A percentile compares a stretch with the other conserved stretches of the same genome.
phyloP scores from a whole-genome alignment of 306 rosid genomes.

The Dalbergia cultrata region DNA sequence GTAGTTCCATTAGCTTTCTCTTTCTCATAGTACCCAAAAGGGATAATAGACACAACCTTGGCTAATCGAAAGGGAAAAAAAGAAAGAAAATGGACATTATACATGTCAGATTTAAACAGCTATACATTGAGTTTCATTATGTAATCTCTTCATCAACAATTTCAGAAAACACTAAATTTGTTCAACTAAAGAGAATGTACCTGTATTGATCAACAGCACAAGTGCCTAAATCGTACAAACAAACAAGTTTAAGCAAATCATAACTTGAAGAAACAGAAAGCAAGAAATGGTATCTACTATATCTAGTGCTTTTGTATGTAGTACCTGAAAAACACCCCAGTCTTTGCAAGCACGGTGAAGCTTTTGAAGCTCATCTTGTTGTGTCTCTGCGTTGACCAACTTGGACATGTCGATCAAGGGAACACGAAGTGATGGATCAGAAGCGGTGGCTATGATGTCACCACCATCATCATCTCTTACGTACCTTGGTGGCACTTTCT shows the following conservation, averaged over 20 bases:
- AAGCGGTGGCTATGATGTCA: slow-evolving; percentile 20
- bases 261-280: background rate
- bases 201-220: background rate
- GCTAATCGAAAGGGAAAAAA: background rate
- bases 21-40: background rate
- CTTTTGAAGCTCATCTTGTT: slow-evolving; percentile 48
- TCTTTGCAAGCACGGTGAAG: slow-evolving; percentile 59
- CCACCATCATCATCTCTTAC: slow-evolving; percentile 46
- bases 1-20: background rate
- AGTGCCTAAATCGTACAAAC: background rate
- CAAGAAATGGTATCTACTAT: background rate
- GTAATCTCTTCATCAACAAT: background rate
- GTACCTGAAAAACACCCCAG: slow-evolving; percentile 64
- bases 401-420: slow-evolving; percentile 55
- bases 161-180: background rate
- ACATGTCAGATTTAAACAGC: background rate
- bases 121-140: background rate
- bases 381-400: slow-evolving; percentile 49
- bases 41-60: background rate
- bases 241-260: background rate
- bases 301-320: too few species aligned
- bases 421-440: slow-evolving; percentile 48
- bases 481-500: slow-evolving; percentile 53
- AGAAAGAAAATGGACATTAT: background rate
- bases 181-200: background rate